phyloP scores from a whole-genome alignment of 805 yeast species.

The Suhomyces faveliae region DNA sequence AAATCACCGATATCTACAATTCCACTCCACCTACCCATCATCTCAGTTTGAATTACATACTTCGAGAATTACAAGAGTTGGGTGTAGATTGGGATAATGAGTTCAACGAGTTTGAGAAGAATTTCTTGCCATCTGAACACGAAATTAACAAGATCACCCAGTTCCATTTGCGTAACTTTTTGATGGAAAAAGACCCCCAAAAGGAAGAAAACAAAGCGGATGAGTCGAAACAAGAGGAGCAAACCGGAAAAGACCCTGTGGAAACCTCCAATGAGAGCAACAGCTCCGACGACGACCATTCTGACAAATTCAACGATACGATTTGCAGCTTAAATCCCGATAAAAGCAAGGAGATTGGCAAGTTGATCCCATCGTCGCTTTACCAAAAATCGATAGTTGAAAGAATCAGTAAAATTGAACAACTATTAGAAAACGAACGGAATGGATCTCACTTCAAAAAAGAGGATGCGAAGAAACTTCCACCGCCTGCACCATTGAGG shows the following conservation, averaged over 20 bases:
- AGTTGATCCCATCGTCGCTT: conserved; percentile 22
- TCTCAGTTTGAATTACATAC: conserved; percentile 63
- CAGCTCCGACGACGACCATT: neutral
- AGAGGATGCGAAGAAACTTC: conserved; percentile 10
- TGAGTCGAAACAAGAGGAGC: neutral
- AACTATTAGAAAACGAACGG: conserved; percentile 15
- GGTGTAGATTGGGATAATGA: conserved; percentile 88
- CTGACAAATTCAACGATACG: neutral
- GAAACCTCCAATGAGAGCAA: neutral
- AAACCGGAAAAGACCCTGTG: neutral
- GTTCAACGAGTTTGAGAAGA: conserved; percentile 74
- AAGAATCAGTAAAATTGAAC: conserved; percentile 14
- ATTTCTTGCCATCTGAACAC: conserved; percentile 84
- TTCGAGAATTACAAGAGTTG: conserved; percentile 71
- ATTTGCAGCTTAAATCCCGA: conserved; percentile 6
- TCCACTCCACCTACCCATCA: conserved; percentile 62
- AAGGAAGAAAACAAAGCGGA: neutral
- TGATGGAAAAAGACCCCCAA: conserved; percentile 48
- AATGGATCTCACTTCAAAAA: conserved; percentile 5
- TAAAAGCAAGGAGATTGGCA: conserved; percentile 12
- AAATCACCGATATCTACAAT: conserved; percentile 53
- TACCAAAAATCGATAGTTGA: conserved; percentile 20
- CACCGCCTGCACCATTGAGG: conserved; percentile 16
- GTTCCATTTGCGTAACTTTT: conserved; percentile 74
- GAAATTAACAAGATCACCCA: conserved; percentile 91